phyloP scores from a whole-genome alignment of 2,329 filamentous ascomycete genomes.

The Tolypocladium sp. region DNA sequence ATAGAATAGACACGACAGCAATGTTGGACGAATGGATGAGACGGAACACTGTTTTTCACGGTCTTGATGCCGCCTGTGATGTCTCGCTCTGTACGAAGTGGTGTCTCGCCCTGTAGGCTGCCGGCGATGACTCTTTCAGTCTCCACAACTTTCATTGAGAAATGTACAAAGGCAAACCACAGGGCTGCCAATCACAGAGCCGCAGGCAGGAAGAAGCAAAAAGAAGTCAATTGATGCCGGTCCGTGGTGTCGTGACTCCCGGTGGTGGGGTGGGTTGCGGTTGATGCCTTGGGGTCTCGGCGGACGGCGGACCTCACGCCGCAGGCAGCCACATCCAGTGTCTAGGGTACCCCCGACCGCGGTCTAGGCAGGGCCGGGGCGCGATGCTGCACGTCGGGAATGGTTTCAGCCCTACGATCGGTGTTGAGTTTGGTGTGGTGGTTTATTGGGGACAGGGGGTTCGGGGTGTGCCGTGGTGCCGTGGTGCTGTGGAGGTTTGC shows the following conservation, averaged over 20 bases:
- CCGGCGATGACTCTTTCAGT: not conserved
- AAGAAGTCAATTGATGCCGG: not conserved
- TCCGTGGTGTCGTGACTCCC: not conserved
- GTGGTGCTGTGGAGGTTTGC: not conserved
- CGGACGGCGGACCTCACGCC: not conserved
- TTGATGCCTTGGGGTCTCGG: not conserved
- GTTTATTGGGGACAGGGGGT: not conserved
- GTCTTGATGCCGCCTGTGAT: not conserved
- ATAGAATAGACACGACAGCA: conserved; percentile 3
- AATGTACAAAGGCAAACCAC: not conserved
- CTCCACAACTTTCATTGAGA: not conserved
- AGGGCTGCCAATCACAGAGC: not conserved
- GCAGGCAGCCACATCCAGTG: not conserved
- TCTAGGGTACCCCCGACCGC: not conserved
- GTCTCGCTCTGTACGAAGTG: not conserved
- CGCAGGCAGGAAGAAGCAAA: not conserved
- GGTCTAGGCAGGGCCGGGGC: not conserved
- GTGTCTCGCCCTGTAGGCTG: not conserved
- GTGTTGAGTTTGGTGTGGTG: not conserved
- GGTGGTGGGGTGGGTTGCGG: not conserved
- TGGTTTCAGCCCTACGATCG: not conserved
- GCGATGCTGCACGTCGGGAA: not conserved
- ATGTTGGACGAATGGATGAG: not conserved
- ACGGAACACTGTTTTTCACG: not conserved
- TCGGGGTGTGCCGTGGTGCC: not conserved